A percentile compares a stretch with the other conserved stretches of the same genome.
These are phyloP conservation scores for Phoma sp. DNA, from an alignment of 2,329 filamentous ascomycete species.

Conservation along the genomic window DNA sequence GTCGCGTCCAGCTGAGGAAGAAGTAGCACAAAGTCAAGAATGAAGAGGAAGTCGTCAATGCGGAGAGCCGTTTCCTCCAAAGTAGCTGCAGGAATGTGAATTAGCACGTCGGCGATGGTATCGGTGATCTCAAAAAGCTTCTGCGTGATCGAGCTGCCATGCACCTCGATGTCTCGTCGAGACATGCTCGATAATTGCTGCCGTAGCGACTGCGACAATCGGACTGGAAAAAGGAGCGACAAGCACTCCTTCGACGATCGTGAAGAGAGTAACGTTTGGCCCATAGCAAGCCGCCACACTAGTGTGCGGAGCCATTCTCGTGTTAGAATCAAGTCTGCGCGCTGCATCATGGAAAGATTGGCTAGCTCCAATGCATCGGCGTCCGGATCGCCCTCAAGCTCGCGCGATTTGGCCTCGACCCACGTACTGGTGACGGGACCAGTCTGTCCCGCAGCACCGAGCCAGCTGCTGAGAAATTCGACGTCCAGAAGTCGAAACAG, in stretches of 20 bases:
- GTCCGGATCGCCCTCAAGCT: constrained; percentile 50
- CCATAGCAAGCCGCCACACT: constrained; percentile 58
- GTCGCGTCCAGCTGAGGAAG: constrained; percentile 57
- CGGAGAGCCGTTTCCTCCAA: constrained; percentile 55
- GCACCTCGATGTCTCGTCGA: constrained; percentile 57
- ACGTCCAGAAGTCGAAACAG: constrained; percentile 54
- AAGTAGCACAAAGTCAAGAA: constrained; percentile 58
- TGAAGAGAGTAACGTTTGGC: constrained; percentile 53
- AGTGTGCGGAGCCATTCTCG: constrained; percentile 58
- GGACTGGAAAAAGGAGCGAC: constrained; percentile 54
- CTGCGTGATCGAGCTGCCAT: constrained; percentile 63
- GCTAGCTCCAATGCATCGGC: constrained; percentile 48
- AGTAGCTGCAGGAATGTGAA: constrained; percentile 57
- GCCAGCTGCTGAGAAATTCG: constrained; percentile 55
- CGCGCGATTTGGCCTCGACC: constrained; percentile 54
- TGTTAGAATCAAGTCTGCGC: constrained; percentile 58
- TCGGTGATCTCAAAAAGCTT: constrained; percentile 67
- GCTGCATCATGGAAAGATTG: constrained; percentile 51
- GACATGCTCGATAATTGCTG: constrained; percentile 52
- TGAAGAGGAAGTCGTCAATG: constrained; percentile 61
- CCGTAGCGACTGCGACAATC: constrained; percentile 53
- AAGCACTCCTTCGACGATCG: constrained; percentile 46
- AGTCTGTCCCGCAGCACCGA: constrained; percentile 41
- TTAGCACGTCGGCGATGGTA: constrained; percentile 63
- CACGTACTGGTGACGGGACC: constrained; percentile 48